Evolutionary conservation across 2,329 filamentous ascomycete genomes (phyloP).

Genomic region (Alternaria solani): DNA sequence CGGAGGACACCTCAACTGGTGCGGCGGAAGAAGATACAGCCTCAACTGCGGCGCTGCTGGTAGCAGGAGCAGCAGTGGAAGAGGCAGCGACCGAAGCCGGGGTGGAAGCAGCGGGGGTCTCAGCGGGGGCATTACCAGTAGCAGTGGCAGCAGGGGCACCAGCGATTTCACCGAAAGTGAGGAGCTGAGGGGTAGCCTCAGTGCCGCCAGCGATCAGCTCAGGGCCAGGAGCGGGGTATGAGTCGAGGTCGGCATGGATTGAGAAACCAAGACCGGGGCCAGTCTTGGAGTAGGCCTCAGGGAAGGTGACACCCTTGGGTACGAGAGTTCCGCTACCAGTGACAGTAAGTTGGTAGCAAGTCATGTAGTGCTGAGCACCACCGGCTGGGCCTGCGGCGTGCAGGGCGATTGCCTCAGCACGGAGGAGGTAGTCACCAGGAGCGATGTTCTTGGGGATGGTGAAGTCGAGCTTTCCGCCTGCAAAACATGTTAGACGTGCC

Average conservation of each 20-base stretch:
- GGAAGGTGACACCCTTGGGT: slow-evolving; percentile 58
- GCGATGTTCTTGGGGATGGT: slow-evolving; percentile 52
- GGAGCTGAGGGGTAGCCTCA: slow-evolving; percentile 32
- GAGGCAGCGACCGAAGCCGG: slow-evolving; percentile 16
- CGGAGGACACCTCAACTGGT: slow-evolving; percentile 16
- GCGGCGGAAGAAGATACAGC: slow-evolving; percentile 16
- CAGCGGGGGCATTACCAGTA: slow-evolving; percentile 26
- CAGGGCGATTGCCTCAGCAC: slow-evolving; percentile 57
- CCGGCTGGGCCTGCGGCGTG: slow-evolving; percentile 51
- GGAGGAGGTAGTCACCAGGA: slow-evolving; percentile 55
- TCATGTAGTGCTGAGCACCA: slow-evolving; percentile 58
- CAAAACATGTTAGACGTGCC: background rate
- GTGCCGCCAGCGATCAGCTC: slow-evolving; percentile 48
- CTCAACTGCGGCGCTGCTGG: slow-evolving; percentile 12
- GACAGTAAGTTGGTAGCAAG: slow-evolving; percentile 56
- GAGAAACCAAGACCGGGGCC: slow-evolving; percentile 56
- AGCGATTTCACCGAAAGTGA: slow-evolving; percentile 36
- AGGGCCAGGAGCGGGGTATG: slow-evolving; percentile 53
- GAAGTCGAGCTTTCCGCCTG: slow-evolving; percentile 37
- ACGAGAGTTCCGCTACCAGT: slow-evolving; percentile 45
- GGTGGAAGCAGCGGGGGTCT: slow-evolving; percentile 27
- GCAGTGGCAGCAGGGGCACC: slow-evolving; percentile 27
- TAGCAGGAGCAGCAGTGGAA: slow-evolving; percentile 11
- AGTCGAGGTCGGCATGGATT: slow-evolving; percentile 48
- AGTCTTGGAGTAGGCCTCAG: slow-evolving; percentile 52